These are phyloP conservation scores for Quercus rubra DNA, from an alignment of 306 rosid genomes.

Conservation along the genomic window DNA sequence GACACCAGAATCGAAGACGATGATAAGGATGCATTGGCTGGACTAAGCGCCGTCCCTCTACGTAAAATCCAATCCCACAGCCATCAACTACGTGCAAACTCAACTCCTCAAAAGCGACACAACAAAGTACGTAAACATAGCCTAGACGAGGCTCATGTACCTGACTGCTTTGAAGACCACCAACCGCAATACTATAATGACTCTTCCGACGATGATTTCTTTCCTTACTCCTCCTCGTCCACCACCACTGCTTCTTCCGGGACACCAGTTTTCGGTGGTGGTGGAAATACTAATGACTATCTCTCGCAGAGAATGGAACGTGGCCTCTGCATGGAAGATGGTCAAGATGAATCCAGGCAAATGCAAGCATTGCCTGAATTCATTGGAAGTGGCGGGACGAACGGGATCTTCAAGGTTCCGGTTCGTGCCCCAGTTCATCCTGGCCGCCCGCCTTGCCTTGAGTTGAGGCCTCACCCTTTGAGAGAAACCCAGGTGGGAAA, in stretches of 20 bases:
- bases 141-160: slow-evolving; percentile 64
- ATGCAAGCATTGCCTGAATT: slow-evolving; percentile 67
- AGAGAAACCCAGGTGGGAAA: slow-evolving; percentile 93
- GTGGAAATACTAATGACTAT: slow-evolving; percentile 15
- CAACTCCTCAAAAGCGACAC: slow-evolving; percentile 43
- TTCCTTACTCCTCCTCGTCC: slow-evolving; percentile 46
- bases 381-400: slow-evolving; percentile 63
- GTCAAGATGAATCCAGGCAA: slow-evolving; percentile 26
- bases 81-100: slow-evolving; percentile 63
- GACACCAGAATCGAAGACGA: slow-evolving; percentile 63
- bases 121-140: slow-evolving; percentile 73
- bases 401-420: slow-evolving; percentile 67
- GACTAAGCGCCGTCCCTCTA: slow-evolving; percentile 48
- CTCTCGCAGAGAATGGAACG: slow-evolving; percentile 37
- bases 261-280: no score
- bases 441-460: slow-evolving; percentile 79
- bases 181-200: slow-evolving; percentile 16
- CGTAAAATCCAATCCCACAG: slow-evolving; percentile 84
- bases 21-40: slow-evolving; percentile 56
- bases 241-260: neutral
- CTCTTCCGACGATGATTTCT: slow-evolving; percentile 67
- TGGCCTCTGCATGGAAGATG: slow-evolving; percentile 34
- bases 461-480: slow-evolving; percentile 89
- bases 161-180: slow-evolving; percentile 10
- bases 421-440: slow-evolving; percentile 82